A percentile compares a stretch with the other conserved stretches of the same genome.
Conservation (phyloP, 495 filamentous ascomycete species). For the Podospora comata region DNA sequence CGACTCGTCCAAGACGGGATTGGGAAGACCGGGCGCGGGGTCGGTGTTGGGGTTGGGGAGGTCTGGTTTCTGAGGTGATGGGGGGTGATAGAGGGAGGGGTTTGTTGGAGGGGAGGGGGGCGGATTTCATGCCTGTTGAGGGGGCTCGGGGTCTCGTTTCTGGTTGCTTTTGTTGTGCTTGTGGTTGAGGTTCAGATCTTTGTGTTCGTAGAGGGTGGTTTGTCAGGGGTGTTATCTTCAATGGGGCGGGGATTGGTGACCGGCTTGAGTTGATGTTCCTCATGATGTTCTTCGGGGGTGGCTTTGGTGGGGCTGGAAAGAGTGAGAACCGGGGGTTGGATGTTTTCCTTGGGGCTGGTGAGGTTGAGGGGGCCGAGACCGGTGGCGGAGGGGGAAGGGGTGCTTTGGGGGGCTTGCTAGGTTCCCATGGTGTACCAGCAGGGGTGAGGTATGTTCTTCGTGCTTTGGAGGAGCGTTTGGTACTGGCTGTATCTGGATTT, state of each 20-base stretch:
- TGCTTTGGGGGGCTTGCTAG: not conserved
- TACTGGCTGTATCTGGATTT: not conserved
- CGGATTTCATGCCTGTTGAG: not conserved
- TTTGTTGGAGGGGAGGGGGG: not conserved
- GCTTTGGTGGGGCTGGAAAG: conserved; percentile 6
- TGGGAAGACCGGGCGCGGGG: not conserved
- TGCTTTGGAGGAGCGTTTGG: not conserved
- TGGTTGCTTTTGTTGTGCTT: not conserved
- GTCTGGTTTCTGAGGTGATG: not conserved
- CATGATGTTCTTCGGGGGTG: not conserved
- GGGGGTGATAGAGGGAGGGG: not conserved
- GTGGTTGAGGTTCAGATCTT: not conserved
- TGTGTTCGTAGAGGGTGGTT: not conserved
- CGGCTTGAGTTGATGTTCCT: conserved; percentile 6
- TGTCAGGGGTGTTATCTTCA: not conserved
- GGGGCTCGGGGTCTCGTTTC: not conserved
- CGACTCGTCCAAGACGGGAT: not conserved
- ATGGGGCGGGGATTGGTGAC: not conserved
- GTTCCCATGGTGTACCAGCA: conserved; percentile 18
- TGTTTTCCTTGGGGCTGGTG: not conserved
- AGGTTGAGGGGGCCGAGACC: not conserved
- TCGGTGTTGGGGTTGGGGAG: not conserved
- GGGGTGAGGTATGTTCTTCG: conserved; percentile 19
- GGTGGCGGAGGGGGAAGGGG: not conserved
- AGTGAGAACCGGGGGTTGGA: conserved; percentile 2